phyloP scores from a whole-genome alignment of 2,329 filamentous ascomycete species.

The Colletotrichum sp. region DNA sequence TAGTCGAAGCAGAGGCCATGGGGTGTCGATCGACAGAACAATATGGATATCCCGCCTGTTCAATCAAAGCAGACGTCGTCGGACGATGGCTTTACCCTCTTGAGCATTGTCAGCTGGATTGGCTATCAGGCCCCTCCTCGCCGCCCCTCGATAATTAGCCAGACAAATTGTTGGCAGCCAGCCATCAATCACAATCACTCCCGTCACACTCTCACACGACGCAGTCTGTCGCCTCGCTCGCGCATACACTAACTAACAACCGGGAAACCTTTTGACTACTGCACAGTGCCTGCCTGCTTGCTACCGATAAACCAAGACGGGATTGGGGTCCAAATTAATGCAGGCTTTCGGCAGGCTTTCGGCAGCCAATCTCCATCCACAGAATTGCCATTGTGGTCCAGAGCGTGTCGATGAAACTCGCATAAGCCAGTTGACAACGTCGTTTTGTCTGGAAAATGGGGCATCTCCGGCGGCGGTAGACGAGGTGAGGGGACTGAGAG shows the following conservation, averaged over 20 bases:
- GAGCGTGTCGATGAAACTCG: conserved; percentile 13
- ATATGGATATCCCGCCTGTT: neutral
- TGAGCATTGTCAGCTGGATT: neutral
- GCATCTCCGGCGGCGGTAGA: conserved; percentile 7
- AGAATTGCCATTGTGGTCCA: conserved; percentile 1
- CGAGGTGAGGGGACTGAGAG: neutral
- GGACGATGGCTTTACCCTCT: neutral
- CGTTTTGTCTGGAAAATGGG: conserved; percentile 4
- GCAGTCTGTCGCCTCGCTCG: neutral
- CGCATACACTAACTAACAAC: neutral
- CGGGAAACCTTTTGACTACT: neutral
- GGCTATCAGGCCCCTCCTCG: neutral
- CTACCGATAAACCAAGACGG: neutral
- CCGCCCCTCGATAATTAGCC: neutral
- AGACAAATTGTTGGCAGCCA: neutral
- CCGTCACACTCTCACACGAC: neutral
- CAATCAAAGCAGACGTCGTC: neutral
- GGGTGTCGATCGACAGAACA: neutral
- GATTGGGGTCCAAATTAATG: neutral
- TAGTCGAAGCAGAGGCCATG: neutral
- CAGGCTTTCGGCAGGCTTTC: neutral
- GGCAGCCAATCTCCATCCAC: conserved; percentile 1
- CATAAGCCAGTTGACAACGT: conserved; percentile 8
- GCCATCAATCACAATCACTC: neutral
- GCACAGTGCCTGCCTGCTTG: neutral